These are phyloP conservation scores for Aspergillus puulaauensis DNA, from an alignment of 2,329 filamentous ascomycete genomes.

Conservation along the genomic window DNA sequence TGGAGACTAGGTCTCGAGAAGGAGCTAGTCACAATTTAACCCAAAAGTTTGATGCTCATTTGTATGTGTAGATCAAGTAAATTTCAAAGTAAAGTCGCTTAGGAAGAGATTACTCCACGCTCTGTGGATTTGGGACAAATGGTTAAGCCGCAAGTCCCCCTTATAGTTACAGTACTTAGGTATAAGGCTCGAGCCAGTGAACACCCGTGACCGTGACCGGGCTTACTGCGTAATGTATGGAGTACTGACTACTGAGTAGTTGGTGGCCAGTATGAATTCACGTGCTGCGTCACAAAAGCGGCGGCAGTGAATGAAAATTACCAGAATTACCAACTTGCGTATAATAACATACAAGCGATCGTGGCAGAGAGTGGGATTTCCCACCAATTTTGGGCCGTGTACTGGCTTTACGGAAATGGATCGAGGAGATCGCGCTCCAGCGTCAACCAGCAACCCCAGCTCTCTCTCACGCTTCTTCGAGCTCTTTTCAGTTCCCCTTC, in stretches of 20 bases:
- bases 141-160: background rate
- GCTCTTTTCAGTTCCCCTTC: constrained; percentile 3
- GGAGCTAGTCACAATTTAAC: constrained; percentile 26
- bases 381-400: background rate
- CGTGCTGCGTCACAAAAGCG: no score
- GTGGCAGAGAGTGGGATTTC: background rate
- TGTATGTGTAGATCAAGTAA: background rate
- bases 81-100: background rate
- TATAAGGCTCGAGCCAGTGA: no score
- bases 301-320: background rate
- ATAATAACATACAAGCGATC: background rate
- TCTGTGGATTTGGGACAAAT: background rate
- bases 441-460: constrained; percentile 1
- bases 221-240: no score
- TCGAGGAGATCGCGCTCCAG: background rate
- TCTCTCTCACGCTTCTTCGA: background rate
- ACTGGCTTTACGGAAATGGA: background rate
- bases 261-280: no score
- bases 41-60: constrained; percentile 23
- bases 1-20: constrained; percentile 27
- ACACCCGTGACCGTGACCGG: no score
- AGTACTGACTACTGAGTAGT: no score
- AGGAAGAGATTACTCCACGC: background rate
- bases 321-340: background rate
- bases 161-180: background rate